phyloP scores from a whole-genome alignment of 352 stramenopile genomes.

The Phytophthora rubi region DNA sequence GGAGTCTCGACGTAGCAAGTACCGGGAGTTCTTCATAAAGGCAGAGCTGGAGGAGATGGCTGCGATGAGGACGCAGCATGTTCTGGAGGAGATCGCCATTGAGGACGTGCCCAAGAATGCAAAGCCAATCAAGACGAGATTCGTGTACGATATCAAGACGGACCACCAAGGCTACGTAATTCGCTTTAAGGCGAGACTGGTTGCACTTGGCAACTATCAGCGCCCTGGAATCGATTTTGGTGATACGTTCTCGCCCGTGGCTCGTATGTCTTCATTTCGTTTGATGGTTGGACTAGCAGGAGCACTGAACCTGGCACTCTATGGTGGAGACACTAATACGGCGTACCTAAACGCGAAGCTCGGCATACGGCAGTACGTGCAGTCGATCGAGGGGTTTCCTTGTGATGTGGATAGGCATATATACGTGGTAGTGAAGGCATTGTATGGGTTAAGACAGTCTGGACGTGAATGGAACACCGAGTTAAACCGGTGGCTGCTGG shows the following conservation, averaged over 20 bases:
- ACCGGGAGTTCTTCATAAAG: neutral
- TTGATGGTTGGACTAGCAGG: conserved; percentile 9
- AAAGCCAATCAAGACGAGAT: too few species aligned
- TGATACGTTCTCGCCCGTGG: conserved; percentile 10
- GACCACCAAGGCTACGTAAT: conserved; percentile 12
- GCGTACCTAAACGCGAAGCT: conserved; percentile 9
- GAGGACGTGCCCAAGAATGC: too few species aligned
- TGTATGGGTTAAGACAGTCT: conserved; percentile 18
- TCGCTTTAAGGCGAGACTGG: conserved; percentile 8
- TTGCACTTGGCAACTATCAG: conserved; percentile 12
- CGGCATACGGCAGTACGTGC: too few species aligned
- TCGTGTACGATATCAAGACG: neutral
- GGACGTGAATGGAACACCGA: conserved; percentile 20
- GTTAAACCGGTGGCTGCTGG: conserved; percentile 14
- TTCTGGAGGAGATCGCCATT: too few species aligned
- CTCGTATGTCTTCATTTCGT: conserved; percentile 12
- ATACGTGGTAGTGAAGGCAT: neutral
- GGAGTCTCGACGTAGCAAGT: conserved; percentile 2
- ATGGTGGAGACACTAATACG: neutral
- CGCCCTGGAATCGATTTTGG: conserved; percentile 7
- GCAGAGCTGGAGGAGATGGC: conserved; percentile 9
- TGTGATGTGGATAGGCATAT: conserved; percentile 3
- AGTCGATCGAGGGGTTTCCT: too few species aligned
- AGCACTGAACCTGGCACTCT: too few species aligned
- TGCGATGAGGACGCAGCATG: conserved; percentile 1